phyloP scores from a whole-genome alignment of 2,329 filamentous ascomycete genomes.

The Fusarium equiseti region DNA sequence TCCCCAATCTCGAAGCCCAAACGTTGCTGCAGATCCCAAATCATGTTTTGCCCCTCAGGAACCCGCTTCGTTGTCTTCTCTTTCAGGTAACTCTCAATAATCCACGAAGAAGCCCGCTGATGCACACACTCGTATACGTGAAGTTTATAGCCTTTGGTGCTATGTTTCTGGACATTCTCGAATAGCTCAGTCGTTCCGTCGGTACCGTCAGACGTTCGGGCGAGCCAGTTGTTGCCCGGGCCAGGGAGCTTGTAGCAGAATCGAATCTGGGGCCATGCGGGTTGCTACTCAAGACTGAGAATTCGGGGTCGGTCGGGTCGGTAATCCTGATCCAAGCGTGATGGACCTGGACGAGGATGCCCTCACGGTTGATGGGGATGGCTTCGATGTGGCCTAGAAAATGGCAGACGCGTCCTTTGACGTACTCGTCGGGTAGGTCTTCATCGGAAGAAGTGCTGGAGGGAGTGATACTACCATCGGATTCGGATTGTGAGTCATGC shows the following conservation, averaged over 20 bases:
- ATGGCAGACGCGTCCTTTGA: background rate
- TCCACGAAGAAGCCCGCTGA: fast-evolving
- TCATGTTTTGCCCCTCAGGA: fast-evolving
- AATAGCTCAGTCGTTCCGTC: background rate
- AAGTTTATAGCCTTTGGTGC: background rate
- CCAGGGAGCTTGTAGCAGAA: background rate
- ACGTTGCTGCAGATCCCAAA: too few species aligned
- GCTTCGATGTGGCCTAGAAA: background rate
- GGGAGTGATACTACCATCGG: background rate
- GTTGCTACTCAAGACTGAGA: background rate
- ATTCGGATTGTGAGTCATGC: background rate
- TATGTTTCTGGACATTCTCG: background rate
- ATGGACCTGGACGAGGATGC: background rate
- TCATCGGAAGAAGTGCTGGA: background rate
- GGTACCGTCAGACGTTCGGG: fast-evolving
- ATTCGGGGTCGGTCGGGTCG: fast-evolving
- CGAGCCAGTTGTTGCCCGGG: background rate
- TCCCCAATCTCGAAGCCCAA: background rate
- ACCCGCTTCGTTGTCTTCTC: background rate
- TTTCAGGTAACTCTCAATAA: background rate
- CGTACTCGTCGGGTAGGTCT: too few species aligned
- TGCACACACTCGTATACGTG: background rate
- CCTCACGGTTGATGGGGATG: background rate
- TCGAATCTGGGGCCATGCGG: fast-evolving
- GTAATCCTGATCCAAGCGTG: background rate